Evolutionary conservation across 2,329 filamentous ascomycete genomes (phyloP), one percentile per base, ranked within the genome.

Genomic region (Penicillium sp.): DNA sequence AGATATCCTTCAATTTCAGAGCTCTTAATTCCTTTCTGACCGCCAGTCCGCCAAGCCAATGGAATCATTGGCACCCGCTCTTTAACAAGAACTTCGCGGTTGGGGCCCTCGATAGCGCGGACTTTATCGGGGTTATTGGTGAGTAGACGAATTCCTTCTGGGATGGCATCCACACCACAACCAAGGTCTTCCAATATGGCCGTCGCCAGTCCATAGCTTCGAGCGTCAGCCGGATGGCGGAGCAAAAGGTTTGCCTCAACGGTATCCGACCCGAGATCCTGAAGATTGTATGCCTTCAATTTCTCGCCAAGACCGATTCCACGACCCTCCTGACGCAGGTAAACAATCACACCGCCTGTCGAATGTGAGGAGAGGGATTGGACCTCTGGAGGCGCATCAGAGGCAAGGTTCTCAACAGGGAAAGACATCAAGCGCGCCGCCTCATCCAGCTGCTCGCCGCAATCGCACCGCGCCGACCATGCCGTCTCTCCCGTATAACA

Each of bases 41-140:
- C 84, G 1, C 90, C 91, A 9, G 82, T 84, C 70, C 90, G 90
- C 94, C 94, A 99, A 10, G 91, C 92, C 59, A 97, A 73, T 3
- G 94, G 94, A 57, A 99, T 87, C 94, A 99, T 99, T 2, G 92
- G 88, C 13, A 99, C 92, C 45, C 94, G 80, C 76, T 97, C 93
- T 64, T 84, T 90, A 2, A 99, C 94, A 9, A 89, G 82, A 13
- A 99, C 82, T 76, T 99, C 93, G 11, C 92, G 81, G 63, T 90
- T 90, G 0, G 92, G 92, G 0, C 94, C 94, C 73, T 99, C 94
- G 0, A 99, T 90, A 0, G 94, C 94, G 16, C 91, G 82, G 41
- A 99, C 90, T 79, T 99, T 99, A 67, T 99, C 94, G 0, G 94
- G 94, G 68, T 99, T 99, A 73, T 99, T 99, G 10, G 94, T 99